Evolutionary conservation across 2,329 filamentous ascomycete species (phyloP).

Genomic region (Phoma sp.): DNA sequence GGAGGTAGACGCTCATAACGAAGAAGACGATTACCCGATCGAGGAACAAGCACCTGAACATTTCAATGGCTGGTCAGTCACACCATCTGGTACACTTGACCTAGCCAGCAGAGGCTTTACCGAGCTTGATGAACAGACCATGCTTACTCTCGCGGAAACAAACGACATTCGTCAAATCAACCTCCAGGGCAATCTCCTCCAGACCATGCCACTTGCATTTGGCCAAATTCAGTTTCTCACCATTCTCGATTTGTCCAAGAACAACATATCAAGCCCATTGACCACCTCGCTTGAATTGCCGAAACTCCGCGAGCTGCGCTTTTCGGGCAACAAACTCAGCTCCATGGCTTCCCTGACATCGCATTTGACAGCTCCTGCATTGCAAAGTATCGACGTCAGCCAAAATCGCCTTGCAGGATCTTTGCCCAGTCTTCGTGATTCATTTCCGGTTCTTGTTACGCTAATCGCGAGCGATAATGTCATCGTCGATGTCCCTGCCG

Average conservation of each 20-base stretch:
- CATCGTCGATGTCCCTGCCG: slow-evolving; percentile 73
- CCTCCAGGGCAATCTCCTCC: slow-evolving; percentile 79
- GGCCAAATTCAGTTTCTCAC: slow-evolving; percentile 73
- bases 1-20: slow-evolving; percentile 12
- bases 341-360: slow-evolving; percentile 69
- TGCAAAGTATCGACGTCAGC: slow-evolving; percentile 80
- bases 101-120: slow-evolving; percentile 49
- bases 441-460: slow-evolving; percentile 73
- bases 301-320: slow-evolving; percentile 75
- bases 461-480: slow-evolving; percentile 81
- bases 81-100: slow-evolving; percentile 49
- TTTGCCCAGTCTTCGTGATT: slow-evolving; percentile 69
- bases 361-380: slow-evolving; percentile 72
- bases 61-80: slow-evolving; percentile 38
- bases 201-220: slow-evolving; percentile 71
- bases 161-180: slow-evolving; percentile 64
- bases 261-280: slow-evolving; percentile 65
- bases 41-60: neutral
- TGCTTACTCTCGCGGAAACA: slow-evolving; percentile 52
- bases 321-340: slow-evolving; percentile 73
- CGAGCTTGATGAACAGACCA: slow-evolving; percentile 45
- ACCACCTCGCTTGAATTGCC: slow-evolving; percentile 67
- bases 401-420: slow-evolving; percentile 76
- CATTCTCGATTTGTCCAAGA: slow-evolving; percentile 75
- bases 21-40: neutral